These are phyloP conservation scores for Dalbergia cochinchinensis DNA, from an alignment of 306 rosid genomes.

Conservation along the genomic window DNA sequence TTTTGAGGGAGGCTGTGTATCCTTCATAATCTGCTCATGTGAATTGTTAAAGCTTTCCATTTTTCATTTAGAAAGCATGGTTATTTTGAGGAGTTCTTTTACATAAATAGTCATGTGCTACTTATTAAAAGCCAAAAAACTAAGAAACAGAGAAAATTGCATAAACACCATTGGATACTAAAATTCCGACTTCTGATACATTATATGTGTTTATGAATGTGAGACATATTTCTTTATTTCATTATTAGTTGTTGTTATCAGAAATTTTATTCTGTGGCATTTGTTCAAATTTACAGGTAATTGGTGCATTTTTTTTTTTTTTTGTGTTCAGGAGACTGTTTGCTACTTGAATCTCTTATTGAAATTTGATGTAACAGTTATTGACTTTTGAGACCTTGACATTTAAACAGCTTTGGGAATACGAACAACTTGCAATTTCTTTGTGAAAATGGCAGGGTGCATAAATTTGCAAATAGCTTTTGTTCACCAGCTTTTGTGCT, in stretches of 20 bases:
- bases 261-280: slow-evolving; percentile 23
- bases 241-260: slow-evolving; percentile 22
- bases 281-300: slow-evolving; percentile 4
- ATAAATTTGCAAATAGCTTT: slow-evolving; percentile 94
- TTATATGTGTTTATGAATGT: slow-evolving; percentile 23
- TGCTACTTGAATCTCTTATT: slow-evolving; percentile 37
- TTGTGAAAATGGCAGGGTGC: slow-evolving; percentile 92
- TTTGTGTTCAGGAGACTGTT: slow-evolving; percentile 12
- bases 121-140: slow-evolving; percentile 6
- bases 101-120: background rate
- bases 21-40: slow-evolving; percentile 60
- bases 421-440: slow-evolving; percentile 85
- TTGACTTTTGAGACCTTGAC: slow-evolving; percentile 83
- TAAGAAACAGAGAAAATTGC: slow-evolving; percentile 12
- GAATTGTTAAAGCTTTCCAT: slow-evolving; percentile 36
- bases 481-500: slow-evolving; percentile 91
- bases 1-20: slow-evolving; percentile 97
- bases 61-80: slow-evolving; percentile 32
- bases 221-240: slow-evolving; percentile 19
- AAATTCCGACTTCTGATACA: slow-evolving; percentile 24
- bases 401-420: slow-evolving; percentile 75
- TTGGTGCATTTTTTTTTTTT: background rate
- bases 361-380: slow-evolving; percentile 28
- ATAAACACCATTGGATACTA: slow-evolving; percentile 19
- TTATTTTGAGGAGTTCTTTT: slow-evolving; percentile 29